Evolutionary conservation across 495 filamentous ascomycete species (phyloP).

Genomic region (Entonaema liquescens): DNA sequence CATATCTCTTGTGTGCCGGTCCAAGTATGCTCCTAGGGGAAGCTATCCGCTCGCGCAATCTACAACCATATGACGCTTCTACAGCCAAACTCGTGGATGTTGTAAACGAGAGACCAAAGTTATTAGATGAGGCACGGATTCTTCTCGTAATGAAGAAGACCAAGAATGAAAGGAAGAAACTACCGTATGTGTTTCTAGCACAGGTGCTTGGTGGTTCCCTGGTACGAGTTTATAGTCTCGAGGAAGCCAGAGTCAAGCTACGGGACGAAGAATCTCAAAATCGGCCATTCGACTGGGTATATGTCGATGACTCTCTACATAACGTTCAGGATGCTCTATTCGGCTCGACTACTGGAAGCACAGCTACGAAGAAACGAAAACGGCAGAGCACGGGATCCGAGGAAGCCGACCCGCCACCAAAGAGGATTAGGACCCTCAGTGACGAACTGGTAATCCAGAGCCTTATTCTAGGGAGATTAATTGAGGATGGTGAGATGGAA

Average conservation of each 20-base stretch:
- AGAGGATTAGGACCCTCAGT: conserved; percentile 68
- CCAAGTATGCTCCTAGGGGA: conserved; percentile 79
- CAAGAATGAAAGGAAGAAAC: conserved; percentile 67
- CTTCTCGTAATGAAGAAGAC: conserved; percentile 78
- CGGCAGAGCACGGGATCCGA: conserved; percentile 49
- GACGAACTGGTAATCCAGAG: conserved; percentile 95
- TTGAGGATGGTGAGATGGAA: conserved; percentile 66
- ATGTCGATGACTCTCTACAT: conserved; percentile 67
- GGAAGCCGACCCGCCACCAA: conserved; percentile 48
- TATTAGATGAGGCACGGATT: conserved; percentile 73
- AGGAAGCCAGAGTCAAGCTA: conserved; percentile 67
- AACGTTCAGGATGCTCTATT: conserved; percentile 39
- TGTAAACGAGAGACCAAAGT: conserved; percentile 63
- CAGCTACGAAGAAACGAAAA: conserved; percentile 53
- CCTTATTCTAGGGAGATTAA: conserved; percentile 82
- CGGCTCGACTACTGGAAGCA: conserved; percentile 36
- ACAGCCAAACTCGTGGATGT: conserved; percentile 65
- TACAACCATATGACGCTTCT: conserved; percentile 66
- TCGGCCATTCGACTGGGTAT: conserved; percentile 79
- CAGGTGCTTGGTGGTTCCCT: conserved; percentile 79
- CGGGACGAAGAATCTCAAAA: conserved; percentile 58
- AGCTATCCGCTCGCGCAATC: conserved; percentile 75
- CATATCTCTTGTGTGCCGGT: conserved; percentile 88
- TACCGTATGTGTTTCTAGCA: conserved; percentile 73
- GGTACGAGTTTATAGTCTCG: conserved; percentile 68